Base-by-base conservation (phyloP, 1,139 yeast genomes). In the Blastobotrys illinoisensis region DNA sequence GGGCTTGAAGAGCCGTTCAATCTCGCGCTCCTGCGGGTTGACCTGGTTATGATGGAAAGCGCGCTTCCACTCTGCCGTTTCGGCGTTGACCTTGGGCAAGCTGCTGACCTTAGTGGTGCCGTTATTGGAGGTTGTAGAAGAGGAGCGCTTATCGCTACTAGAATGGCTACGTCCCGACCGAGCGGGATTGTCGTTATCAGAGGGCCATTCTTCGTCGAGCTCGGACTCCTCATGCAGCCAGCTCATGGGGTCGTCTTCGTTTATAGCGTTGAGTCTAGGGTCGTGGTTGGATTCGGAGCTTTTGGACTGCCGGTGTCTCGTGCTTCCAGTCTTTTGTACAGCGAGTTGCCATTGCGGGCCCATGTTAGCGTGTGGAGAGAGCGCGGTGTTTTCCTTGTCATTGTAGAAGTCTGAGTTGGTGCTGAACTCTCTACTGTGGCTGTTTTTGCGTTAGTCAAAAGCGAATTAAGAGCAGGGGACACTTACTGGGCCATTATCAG, bases 41-140 rank as follows among this genome's bases (percentile, higher is more conserved):
- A 46, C 28, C 20, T 47, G 49, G 16, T 32, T 28, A 14, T 48
- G 48, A n/a, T 51, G 19, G 16, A 53, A 40, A 9, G 54, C 53
- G 5, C 54, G 49, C 51, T 56, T 56, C 58, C 58, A 56, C 23
- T 56, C 56, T n/a, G 58, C 55, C 18, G 57, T 54, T n/a, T 48
- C 9, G 18, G 48, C 53, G 23, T 49, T 44, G 11, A 45, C 52
- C 16, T 45, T 26, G 19, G 24, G 48, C 13, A 44, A 51, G 14
- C 49, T 32, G 16, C 40, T 32, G 14, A 32, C 40, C 13, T 32
- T 32, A 16, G 40, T 32, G 40, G 40, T 32, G 13, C 40, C 40
- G 16, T 32, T 32, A 5, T 32, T 13, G 40, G 40, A 32, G 16
- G 40, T 32, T 11, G 40, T 11, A 2, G 40, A 32, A 7, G 40